Percentiles rank a stretch among this genome's conserved stretches.
Evolutionary conservation across 306 rosid species (phyloP).

Genomic region (Lathyrus oleraceus): DNA sequence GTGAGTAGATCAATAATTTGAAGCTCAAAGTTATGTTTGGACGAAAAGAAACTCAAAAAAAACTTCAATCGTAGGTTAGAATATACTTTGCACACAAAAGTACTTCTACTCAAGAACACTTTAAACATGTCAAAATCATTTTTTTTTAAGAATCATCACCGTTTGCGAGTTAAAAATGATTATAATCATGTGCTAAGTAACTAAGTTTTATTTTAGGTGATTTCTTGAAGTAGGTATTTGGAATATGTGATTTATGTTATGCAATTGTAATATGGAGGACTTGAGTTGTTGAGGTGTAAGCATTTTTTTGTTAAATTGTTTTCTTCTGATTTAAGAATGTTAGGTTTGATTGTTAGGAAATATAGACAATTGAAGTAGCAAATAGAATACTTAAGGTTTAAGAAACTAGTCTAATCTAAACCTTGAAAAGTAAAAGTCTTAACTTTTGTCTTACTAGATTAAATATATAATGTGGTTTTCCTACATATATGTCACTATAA

Average conservation of each 20-base stretch:
- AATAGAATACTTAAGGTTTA: constrained; percentile 34
- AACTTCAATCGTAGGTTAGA: not conserved
- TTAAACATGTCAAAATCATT: not conserved
- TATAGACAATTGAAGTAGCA: not conserved
- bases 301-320: constrained; percentile 13
- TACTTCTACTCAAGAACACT: not conserved
- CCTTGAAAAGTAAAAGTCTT: constrained; percentile 19
- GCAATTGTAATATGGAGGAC: no score
- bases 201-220: constrained; percentile 8
- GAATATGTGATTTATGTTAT: no score
- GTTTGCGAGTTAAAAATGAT: not conserved
- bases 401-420: constrained; percentile 17
- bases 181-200: not conserved
- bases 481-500: constrained; percentile 2
- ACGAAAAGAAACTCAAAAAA: not conserved
- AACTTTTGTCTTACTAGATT: not conserved
- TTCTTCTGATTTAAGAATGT: constrained; percentile 23
- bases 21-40: not conserved
- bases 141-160: not conserved
- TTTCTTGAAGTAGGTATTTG: no score
- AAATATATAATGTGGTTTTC: constrained; percentile 4
- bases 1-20: not conserved
- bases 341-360: constrained; percentile 31
- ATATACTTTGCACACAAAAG: not conserved
- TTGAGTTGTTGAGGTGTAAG: constrained; percentile 21